Base-by-base conservation (phyloP, 192 early-diverging fungal species). In the Neocallimastix lanati region DNA sequence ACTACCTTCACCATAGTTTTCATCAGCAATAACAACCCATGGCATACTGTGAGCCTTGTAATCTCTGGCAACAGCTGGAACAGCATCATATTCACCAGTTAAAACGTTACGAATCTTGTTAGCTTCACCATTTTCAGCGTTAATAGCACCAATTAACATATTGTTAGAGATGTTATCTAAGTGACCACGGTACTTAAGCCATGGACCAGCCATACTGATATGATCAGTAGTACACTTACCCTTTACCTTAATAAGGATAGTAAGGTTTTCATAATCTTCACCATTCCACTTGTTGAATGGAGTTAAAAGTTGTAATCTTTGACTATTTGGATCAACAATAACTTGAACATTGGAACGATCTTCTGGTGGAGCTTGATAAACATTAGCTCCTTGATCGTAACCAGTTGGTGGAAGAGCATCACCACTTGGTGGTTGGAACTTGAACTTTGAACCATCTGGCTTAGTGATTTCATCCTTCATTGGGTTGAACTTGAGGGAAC, bases 1-100 rank as follows among this genome's bases (percentile, higher is more conserved):
- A 58, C 96, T 98, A 77, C 97, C 97, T 89, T 99, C 97, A 82
- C 97, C 97, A 85, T 99, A 99, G 93, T 99, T 99, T 87, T 98
- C 94, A 85, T 98, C 97, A 85, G 96, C 97, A 83, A 99, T 86
- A 80, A 99, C 96, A 76, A 98, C 92, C 97, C 97, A 99, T 58
- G 89, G 87, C 79, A 92, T 87, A 86, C 88, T 83, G 67, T 90
- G 86, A 36, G 94, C 92, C 90, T 99, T 99, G 92, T 96, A 97
- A 83, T 92, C 90, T 85, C 97, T 94, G 78, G 96, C 97, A 80
- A 91, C 92, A 82, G 92, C 93, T 28, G 97, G 97, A 28, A 99
- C 96, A 77, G 94, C 90, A 84, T 92, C 95, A 81, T 91, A 97
- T 82, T 88, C 37, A 67, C 82, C 80, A 35, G 83, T 89, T 36